phyloP scores from a whole-genome alignment of 805 yeast species.

The Wickerhamomyces kurtzmanii region DNA sequence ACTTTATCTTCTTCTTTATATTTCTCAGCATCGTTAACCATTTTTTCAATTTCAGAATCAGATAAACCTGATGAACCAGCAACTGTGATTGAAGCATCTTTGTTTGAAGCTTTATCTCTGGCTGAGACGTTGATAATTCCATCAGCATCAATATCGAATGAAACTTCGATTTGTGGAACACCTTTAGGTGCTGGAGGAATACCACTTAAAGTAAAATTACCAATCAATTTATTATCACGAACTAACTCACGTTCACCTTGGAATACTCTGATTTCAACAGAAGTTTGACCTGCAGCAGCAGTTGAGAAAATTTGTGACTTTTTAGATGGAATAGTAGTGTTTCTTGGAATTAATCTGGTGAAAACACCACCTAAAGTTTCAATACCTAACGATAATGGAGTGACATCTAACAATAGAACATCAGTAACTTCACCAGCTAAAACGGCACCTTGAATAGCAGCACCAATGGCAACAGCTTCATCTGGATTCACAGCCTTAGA shows the following conservation, averaged over 20 bases:
- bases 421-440: conserved; percentile 75
- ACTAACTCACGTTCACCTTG: conserved; percentile 81
- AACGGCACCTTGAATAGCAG: conserved; percentile 85
- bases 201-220: conserved; percentile 61
- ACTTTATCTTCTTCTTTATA: conserved; percentile 52
- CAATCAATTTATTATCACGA: conserved; percentile 67
- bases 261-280: conserved; percentile 68
- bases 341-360: conserved; percentile 70
- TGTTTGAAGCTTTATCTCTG: conserved; percentile 67
- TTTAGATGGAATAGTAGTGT: conserved; percentile 68
- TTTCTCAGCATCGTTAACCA: conserved; percentile 57
- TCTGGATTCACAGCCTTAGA: conserved; percentile 78
- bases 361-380: conserved; percentile 82
- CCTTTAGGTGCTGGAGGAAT: conserved; percentile 76
- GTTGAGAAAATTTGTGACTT: conserved; percentile 70
- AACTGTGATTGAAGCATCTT: conserved; percentile 66
- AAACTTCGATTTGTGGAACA: conserved; percentile 67
- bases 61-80: conserved; percentile 63
- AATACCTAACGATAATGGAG: conserved; percentile 75
- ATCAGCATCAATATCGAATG: conserved; percentile 75
- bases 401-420: conserved; percentile 70
- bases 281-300: conserved; percentile 79
- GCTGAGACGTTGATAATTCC: conserved; percentile 80
- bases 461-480: conserved; percentile 88
- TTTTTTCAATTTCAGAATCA: conserved; percentile 53